phyloP scores from a whole-genome alignment of 192 early-diverging fungal genomes.

The Backusella australiensis region DNA sequence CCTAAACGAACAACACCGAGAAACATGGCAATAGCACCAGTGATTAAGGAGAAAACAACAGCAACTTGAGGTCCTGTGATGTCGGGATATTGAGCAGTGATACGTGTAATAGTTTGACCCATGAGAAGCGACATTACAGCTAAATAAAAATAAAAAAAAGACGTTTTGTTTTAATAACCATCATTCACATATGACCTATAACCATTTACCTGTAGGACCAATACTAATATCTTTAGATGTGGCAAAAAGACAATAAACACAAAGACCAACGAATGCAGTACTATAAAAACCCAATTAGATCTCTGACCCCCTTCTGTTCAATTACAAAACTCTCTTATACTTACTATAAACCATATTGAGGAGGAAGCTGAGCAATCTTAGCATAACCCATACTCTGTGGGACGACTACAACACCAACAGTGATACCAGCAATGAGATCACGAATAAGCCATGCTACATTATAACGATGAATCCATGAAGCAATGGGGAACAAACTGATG shows the following conservation, averaged over 20 bases:
- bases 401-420: conserved; percentile 38
- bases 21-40: conserved; percentile 68
- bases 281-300: conserved; percentile 5
- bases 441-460: conserved; percentile 47
- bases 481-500: conserved; percentile 31
- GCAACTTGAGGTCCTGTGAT: conserved; percentile 52
- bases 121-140: conserved; percentile 78
- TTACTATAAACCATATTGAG: conserved; percentile 80
- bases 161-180: neutral
- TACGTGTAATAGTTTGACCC: conserved; percentile 61
- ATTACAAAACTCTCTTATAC: neutral
- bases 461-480: conserved; percentile 38
- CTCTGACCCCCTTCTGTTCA: neutral
- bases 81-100: conserved; percentile 19
- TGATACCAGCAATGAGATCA: conserved; percentile 71
- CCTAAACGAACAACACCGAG: conserved; percentile 86
- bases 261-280: conserved; percentile 46
- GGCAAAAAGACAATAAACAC: conserved; percentile 62
- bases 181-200: neutral
- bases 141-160: neutral
- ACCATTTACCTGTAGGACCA: conserved; percentile 43
- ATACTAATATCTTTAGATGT: conserved; percentile 79
- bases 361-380: conserved; percentile 63
- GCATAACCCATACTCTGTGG: conserved; percentile 78
- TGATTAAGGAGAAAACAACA: conserved; percentile 66